Conservation (phyloP, 2,329 filamentous ascomycete species). For the Mycosphaerella sp. region DNA sequence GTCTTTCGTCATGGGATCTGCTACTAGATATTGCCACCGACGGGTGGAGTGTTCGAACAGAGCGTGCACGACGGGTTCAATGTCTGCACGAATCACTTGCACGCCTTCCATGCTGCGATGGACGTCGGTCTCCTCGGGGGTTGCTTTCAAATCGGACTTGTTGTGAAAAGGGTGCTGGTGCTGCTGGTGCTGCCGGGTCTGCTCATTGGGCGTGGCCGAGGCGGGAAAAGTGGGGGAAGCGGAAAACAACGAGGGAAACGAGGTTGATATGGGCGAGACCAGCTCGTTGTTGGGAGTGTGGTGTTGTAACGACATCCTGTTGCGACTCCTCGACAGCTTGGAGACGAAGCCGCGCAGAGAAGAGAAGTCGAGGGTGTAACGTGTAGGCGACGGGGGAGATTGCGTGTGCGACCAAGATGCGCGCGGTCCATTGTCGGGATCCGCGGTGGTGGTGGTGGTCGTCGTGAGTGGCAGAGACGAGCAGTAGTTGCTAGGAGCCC, state of each 20-base stretch:
- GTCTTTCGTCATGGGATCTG: constrained; percentile 44
- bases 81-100: constrained; percentile 8
- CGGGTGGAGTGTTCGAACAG: constrained; percentile 40
- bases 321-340: neutral
- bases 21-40: constrained; percentile 58
- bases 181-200: neutral
- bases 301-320: constrained; percentile 2
- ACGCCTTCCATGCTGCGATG: constrained; percentile 1
- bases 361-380: constrained; percentile 8
- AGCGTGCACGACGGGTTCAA: constrained; percentile 28
- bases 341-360: constrained; percentile 1
- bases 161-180: neutral
- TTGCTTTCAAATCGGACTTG: neutral
- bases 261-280: constrained; percentile 7
- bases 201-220: neutral
- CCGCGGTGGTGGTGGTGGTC: neutral
- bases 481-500: neutral
- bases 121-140: neutral
- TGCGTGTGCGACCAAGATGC: constrained; percentile 6
- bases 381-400: constrained; percentile 1
- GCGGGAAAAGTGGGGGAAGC: neutral
- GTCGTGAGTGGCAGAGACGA: neutral
- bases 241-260: neutral
- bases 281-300: constrained; percentile 1
- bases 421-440: neutral